A percentile compares a stretch with the other conserved stretches of the same genome.
Evolutionary conservation across 2,329 filamentous ascomycete genomes (phyloP).

Genomic region (Myriosclerotinia scirpicola): DNA sequence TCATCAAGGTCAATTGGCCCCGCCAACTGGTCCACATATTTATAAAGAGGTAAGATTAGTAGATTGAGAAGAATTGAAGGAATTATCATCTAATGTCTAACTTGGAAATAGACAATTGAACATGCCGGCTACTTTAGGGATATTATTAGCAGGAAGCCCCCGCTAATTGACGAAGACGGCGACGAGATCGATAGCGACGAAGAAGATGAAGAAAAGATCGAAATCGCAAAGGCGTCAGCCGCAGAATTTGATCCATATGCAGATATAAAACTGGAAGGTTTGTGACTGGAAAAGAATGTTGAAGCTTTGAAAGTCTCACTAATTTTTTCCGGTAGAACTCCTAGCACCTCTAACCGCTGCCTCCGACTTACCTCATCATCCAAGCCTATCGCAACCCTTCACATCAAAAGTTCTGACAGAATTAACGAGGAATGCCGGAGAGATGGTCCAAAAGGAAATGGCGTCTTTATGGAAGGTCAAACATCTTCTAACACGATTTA

Average conservation of each 20-base stretch:
- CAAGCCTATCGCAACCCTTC: constrained; percentile 72
- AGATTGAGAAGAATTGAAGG: not conserved
- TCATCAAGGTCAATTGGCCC: constrained; percentile 67
- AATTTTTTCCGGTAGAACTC: constrained; percentile 53
- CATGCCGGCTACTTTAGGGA: constrained; percentile 71
- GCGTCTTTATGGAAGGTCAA: constrained; percentile 71
- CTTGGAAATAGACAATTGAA: constrained; percentile 59
- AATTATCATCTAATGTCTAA: constrained; percentile 3
- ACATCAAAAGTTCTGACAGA: constrained; percentile 71
- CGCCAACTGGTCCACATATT: constrained; percentile 62
- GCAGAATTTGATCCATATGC: constrained; percentile 73
- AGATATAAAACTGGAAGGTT: constrained; percentile 69
- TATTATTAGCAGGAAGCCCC: constrained; percentile 73
- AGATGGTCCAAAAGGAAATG: constrained; percentile 74
- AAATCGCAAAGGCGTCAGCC: constrained; percentile 57
- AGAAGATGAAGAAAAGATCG: constrained; percentile 61
- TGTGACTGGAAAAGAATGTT: constrained; percentile 37
- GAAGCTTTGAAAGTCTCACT: constrained; percentile 22
- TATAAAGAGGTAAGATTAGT: constrained; percentile 64
- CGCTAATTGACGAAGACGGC: constrained; percentile 73
- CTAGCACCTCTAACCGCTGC: constrained; percentile 74
- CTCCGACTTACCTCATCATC: constrained; percentile 72
- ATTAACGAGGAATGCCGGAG: constrained; percentile 66
- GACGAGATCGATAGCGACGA: constrained; percentile 74
- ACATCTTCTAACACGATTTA: constrained; percentile 68